Evolutionary conservation across 805 yeast genomes (phyloP), one percentile per base, ranked within the genome.

Genomic region (Cyberlindnera mycetangii): DNA sequence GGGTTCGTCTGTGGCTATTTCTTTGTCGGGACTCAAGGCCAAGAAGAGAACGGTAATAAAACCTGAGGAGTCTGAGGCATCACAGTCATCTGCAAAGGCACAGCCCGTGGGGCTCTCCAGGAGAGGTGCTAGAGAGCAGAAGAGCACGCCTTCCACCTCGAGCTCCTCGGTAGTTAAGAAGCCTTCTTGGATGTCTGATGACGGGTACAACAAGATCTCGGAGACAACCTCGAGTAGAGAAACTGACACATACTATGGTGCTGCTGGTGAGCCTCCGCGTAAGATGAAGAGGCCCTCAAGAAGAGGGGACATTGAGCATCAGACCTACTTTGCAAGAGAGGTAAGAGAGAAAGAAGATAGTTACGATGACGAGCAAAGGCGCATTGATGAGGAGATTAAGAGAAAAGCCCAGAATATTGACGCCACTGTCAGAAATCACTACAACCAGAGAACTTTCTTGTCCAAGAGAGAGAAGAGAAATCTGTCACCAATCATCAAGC

Each of bases 401-500:
- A 25, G 30, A 18, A 46, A 42, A 27, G 39, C 42, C 47, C 53
- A 58, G 36, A 63, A 61, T 39, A 33, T 63, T 35, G 86, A 85
- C 55, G 78, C 79, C 37, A 75, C 86, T 43, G 95, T 93, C 25
- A 73, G 89, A 51, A 72, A 76, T 39, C 97, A 89, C 65, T 93
- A 93, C 64, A 93, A 93, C 64, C 85, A 85, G 52, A 76, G 95
- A 56, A 83, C 96, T 0, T 76, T 78, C 51, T 78, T 79, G 47
- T 75, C 92, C 2, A 81, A 81, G 50, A 67, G 66, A 21, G 76
- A 75, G 44, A 73, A 75, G 37, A 75, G 99, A 53, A 72, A 81
- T 16, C 69, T 78, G 28, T 89, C 97, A 0, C 90, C 93, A 10
- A 92, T 93, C 60, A 82, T 85, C 66, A 85, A 86, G 56, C 70